Evolutionary conservation across 106 monocot genomes (phyloP).

Genomic region (Triglochin maritima): DNA sequence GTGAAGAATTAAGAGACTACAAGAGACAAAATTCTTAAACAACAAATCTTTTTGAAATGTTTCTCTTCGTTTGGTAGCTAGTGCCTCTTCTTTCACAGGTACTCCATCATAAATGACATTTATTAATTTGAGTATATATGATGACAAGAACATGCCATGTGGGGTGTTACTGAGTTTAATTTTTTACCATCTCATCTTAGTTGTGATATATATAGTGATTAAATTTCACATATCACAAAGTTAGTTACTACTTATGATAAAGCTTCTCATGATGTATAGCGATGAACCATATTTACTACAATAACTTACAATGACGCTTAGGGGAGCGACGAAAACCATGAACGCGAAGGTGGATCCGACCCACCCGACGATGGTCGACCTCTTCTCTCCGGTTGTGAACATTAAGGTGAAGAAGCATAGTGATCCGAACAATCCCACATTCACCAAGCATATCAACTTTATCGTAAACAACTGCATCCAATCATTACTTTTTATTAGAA

Average conservation of each 20-base stretch:
- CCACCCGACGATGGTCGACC: slow-evolving; percentile 1
- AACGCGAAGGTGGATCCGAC: slow-evolving; percentile 2
- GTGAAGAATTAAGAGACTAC: no score
- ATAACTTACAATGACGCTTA: slow-evolving; percentile 12
- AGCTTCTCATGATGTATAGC: no score
- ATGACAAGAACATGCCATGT: no score
- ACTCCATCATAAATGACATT: no score
- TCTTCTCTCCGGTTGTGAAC: neutral
- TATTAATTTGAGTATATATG: no score
- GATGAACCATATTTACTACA: neutral
- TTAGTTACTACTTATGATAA: no score
- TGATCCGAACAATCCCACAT: slow-evolving; percentile 30
- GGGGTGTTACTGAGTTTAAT: no score
- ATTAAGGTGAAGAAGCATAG: slow-evolving; percentile 31
- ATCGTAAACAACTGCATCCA: slow-evolving; percentile 29
- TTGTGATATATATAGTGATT: no score
- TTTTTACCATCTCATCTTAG: no score
- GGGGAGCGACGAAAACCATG: slow-evolving; percentile 12
- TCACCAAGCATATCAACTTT: slow-evolving; percentile 25
- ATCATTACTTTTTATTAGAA: no score
- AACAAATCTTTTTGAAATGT: neutral
- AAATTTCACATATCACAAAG: no score
- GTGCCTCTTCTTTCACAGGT: no score
- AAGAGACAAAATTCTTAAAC: neutral
- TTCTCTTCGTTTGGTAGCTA: neutral